Evolutionary conservation across 73 alveolate genomes (phyloP).

Genomic region (Uronychia setigera): DNA sequence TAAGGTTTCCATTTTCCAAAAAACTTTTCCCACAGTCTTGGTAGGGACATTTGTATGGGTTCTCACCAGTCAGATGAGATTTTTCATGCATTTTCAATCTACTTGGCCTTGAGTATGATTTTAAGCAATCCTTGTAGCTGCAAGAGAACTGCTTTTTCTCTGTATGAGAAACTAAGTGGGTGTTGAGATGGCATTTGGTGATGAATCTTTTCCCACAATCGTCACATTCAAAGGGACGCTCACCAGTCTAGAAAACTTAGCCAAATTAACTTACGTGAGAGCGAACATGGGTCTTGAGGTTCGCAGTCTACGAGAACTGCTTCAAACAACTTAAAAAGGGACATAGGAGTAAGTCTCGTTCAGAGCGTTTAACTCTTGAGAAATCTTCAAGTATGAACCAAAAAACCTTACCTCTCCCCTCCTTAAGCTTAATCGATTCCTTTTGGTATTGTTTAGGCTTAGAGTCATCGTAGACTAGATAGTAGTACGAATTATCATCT

Average conservation of each 20-base stretch:
- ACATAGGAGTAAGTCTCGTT: background rate
- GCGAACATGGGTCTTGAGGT: background rate
- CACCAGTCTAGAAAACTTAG: background rate
- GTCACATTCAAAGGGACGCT: slow-evolving; percentile 5
- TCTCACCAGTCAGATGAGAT: slow-evolving; percentile 66
- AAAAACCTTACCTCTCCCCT: background rate
- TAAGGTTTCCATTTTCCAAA: slow-evolving; percentile 74
- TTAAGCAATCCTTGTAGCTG: slow-evolving; percentile 31
- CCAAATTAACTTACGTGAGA: background rate
- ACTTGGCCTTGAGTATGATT: slow-evolving; percentile 13
- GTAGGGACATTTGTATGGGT: slow-evolving; percentile 65
- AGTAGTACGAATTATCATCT: too few species aligned
- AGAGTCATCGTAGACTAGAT: background rate
- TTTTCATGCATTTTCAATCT: slow-evolving; percentile 25
- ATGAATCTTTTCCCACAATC: slow-evolving; percentile 60
- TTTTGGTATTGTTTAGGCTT: background rate
- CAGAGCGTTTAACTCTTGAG: background rate
- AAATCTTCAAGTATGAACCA: background rate
- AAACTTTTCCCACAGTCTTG: slow-evolving; percentile 54
- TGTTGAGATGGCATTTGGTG: slow-evolving; percentile 69
- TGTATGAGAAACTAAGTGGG: slow-evolving; percentile 64
- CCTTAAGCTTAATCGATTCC: background rate
- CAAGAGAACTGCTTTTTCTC: slow-evolving; percentile 70
- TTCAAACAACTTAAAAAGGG: background rate
- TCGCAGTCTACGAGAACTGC: background rate